phyloP scores from a whole-genome alignment of 768 basidiomycete genomes.

The Baorangia bicolor region DNA sequence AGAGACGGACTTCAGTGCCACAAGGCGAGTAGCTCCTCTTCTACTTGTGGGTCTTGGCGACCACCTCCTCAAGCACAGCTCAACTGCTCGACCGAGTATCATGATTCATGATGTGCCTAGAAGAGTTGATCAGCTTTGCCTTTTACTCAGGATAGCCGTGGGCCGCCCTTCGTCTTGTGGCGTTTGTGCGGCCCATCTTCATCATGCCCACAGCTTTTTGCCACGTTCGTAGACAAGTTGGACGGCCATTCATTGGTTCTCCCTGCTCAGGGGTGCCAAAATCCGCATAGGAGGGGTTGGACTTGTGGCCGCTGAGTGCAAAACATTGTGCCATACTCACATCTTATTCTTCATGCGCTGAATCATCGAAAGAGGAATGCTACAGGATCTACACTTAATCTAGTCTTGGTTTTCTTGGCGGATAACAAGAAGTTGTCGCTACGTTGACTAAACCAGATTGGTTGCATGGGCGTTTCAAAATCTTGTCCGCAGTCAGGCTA shows the following conservation, averaged over 20 bases:
- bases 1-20: not conserved
- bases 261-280: not conserved
- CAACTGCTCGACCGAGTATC: not conserved
- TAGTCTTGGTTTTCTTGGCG: slow-evolving; percentile 11
- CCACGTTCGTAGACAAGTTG: not conserved
- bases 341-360: not conserved
- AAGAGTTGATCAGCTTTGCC: not conserved
- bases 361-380: not conserved
- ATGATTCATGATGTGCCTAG: not conserved
- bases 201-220: not conserved
- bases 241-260: not conserved
- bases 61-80: not conserved
- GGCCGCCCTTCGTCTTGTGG: slow-evolving; percentile 11
- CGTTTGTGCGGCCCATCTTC: slow-evolving; percentile 24
- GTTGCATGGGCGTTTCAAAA: not conserved
- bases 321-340: not conserved
- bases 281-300: not conserved
- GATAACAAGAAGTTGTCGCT: not conserved
- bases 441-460: not conserved
- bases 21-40: not conserved
- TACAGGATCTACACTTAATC: not conserved
- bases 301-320: not conserved
- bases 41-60: not conserved
- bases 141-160: not conserved
- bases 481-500: slow-evolving; percentile 9